Evolutionary conservation across 2,329 filamentous ascomycete species (phyloP), one percentile per base, ranked within the genome.

Genomic region (Colletotrichum sp.): DNA sequence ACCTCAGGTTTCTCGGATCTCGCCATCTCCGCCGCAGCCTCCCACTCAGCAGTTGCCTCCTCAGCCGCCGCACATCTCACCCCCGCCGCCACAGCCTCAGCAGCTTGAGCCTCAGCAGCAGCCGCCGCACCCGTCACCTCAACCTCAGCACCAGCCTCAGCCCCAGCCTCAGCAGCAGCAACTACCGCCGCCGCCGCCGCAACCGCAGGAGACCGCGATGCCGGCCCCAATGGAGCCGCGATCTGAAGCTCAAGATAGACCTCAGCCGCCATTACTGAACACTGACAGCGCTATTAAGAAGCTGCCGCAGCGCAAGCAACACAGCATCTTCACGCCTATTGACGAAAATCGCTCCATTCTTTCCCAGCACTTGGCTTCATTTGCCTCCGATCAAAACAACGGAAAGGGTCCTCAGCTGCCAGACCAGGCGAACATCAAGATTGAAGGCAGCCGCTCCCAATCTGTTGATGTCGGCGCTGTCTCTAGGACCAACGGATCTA

Each of bases 291-390:
- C 87, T 21, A 89, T 92, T 77, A 91, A 91, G 84, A 92, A 91
- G 79, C 87, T 95, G 78, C 93, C 94, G 3, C 94, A 93, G 81
- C 93, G 95, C 39, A 96, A 96, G 83, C 93, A 94, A 26, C 94
- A 96, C 82, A 98, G 96, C 84, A 99, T 99, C 76, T 99, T 99
- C 83, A 99, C 97, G 0, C 97, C 97, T 0, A 98, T 99, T 78
- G 97, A 99, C 81, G 96, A 98, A 83, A 96, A 94, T 80, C 92
- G 95, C 65, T 98, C 96, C 2, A 93, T 98, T 75, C 86, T 98
- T 59, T 95, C 95, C 15, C 95, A 96, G 78, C 96, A 98, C 83
- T 93, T 95, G 78, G 93, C 92, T 18, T 91, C 91, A 2, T 93
- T 94, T 79, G 89, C 92, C 12, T 75, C 90, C 4, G 92, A 92